phyloP scores from a whole-genome alignment of 192 early-diverging fungal species.

The Coemansia sp. region DNA sequence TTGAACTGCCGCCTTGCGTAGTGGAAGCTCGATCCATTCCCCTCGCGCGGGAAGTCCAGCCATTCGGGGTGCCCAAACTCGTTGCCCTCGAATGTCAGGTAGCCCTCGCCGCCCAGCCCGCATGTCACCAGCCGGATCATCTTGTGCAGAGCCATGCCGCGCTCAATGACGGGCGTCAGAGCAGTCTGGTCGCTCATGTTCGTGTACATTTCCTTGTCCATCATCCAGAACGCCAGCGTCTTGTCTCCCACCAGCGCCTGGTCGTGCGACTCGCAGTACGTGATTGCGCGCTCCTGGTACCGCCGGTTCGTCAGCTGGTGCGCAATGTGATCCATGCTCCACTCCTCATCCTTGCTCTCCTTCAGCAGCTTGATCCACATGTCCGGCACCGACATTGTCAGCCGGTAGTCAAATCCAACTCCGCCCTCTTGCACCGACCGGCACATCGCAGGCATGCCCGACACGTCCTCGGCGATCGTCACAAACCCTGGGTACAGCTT shows the following conservation, averaged over 20 bases:
- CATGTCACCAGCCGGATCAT: slow-evolving; percentile 91
- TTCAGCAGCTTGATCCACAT: slow-evolving; percentile 99
- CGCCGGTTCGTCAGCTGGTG: slow-evolving; percentile 90
- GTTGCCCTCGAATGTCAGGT: slow-evolving; percentile 96
- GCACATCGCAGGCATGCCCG: slow-evolving; percentile 97
- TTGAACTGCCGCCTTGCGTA: slow-evolving; percentile 97
- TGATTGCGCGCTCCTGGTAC: slow-evolving; percentile 88
- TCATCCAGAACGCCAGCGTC: slow-evolving; percentile 97
- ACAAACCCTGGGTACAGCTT: slow-evolving; percentile 75
- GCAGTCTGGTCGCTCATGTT: slow-evolving; percentile 83
- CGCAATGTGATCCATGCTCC: slow-evolving; percentile 84
- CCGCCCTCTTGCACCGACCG: slow-evolving; percentile 80
- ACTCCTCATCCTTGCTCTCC: slow-evolving; percentile 87
- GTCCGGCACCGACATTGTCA: slow-evolving; percentile 96
- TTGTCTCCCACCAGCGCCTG: slow-evolving; percentile 99
- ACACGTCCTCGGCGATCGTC: slow-evolving; percentile 97
- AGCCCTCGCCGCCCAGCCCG: slow-evolving; percentile 92
- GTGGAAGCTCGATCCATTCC: slow-evolving; percentile 88
- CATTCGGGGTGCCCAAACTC: slow-evolving; percentile 99
- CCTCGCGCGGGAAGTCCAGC: slow-evolving; percentile 96
- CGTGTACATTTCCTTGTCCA: slow-evolving; percentile 99
- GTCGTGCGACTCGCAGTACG: slow-evolving; percentile 95
- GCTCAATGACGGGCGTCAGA: slow-evolving; percentile 89
- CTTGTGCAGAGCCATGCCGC: slow-evolving; percentile 94
- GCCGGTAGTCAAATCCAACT: slow-evolving; percentile 94